A percentile compares a stretch with the other conserved stretches of the same genome.
Evolutionary conservation across 1,284 basidiomycete species (phyloP).

Genomic region (Veloporphyrellus conicus): DNA sequence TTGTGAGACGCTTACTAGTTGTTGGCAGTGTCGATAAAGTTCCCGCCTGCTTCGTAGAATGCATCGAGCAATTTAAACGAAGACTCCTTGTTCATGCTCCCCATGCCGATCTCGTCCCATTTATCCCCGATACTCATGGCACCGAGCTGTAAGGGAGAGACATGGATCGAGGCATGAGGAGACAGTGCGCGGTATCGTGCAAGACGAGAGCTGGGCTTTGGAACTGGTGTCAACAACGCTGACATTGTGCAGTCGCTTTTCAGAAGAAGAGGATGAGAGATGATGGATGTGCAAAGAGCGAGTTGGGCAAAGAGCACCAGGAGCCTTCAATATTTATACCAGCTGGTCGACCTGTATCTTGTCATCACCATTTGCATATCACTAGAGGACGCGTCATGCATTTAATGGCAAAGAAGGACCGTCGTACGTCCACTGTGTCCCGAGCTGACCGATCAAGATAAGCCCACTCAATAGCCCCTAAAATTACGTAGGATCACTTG

Average conservation of each 20-base stretch:
- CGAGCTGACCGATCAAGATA: neutral
- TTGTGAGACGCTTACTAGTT: slow-evolving; percentile 26
- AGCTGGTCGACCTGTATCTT: neutral
- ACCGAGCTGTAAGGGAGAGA: slow-evolving; percentile 56
- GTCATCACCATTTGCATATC: neutral
- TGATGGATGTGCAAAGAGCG: neutral
- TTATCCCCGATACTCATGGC: slow-evolving; percentile 51
- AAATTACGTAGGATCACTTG: no score
- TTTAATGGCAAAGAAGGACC: no score
- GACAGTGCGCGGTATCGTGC: slow-evolving; percentile 44
- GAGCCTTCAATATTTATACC: neutral
- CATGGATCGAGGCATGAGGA: slow-evolving; percentile 42
- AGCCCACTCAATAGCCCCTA: no score
- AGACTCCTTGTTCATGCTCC: slow-evolving; percentile 37
- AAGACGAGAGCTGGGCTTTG: slow-evolving; percentile 33
- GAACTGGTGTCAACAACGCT: neutral
- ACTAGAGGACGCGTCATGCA: neutral
- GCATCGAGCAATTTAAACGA: slow-evolving; percentile 42
- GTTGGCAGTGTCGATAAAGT: slow-evolving; percentile 39
- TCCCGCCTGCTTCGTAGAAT: slow-evolving; percentile 37
- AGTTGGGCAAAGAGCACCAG: neutral
- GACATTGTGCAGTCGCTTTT: neutral
- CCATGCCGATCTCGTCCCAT: slow-evolving; percentile 36
- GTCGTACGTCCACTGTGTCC: neutral
- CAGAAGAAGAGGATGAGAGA: neutral